A percentile compares a stretch with the other conserved stretches of the same genome.
Conservation (phyloP, 306 rosid species). For the Mimosa bimucronata region DNA sequence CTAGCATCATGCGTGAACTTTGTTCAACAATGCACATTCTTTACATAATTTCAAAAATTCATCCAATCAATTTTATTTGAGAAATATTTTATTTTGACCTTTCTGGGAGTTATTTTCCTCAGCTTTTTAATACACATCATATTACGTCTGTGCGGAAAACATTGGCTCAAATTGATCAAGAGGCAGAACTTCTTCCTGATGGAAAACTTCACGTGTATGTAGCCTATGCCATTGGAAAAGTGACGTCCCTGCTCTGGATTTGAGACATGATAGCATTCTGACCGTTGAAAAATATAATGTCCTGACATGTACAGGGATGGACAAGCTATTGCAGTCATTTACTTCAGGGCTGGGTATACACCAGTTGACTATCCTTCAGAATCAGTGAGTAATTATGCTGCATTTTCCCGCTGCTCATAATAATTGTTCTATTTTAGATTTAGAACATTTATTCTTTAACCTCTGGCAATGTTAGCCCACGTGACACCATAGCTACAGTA, state of each 20-base stretch:
- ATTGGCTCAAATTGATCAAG: conserved; percentile 73
- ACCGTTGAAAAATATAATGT: conserved; percentile 29
- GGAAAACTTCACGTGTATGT: conserved; percentile 85
- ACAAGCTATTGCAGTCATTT: conserved; percentile 69
- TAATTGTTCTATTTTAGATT: background rate
- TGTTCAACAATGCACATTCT: background rate
- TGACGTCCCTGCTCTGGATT: conserved; percentile 22
- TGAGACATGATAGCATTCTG: conserved; percentile 33
- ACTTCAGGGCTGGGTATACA: conserved; percentile 89
- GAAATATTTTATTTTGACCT: background rate
- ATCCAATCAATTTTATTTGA: background rate
- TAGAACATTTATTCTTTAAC: conserved; percentile 5
- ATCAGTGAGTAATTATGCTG: conserved; percentile 59
- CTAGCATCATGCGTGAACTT: background rate
- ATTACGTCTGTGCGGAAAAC: conserved; percentile 73
- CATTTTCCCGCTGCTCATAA: conserved; percentile 24
- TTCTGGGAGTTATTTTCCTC: conserved; percentile 46
- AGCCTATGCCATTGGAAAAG: conserved; percentile 22
- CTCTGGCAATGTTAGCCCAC: conserved; percentile 13
- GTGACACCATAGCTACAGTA: background rate
- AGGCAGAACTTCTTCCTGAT: conserved; percentile 77
- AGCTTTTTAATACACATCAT: conserved; percentile 64
- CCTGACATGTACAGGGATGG: conserved; percentile 62
- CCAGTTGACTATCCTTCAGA: conserved; percentile 93
- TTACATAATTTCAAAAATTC: background rate